Base-by-base conservation (phyloP, 345 rosid species). In the Jatropha curcas region DNA sequence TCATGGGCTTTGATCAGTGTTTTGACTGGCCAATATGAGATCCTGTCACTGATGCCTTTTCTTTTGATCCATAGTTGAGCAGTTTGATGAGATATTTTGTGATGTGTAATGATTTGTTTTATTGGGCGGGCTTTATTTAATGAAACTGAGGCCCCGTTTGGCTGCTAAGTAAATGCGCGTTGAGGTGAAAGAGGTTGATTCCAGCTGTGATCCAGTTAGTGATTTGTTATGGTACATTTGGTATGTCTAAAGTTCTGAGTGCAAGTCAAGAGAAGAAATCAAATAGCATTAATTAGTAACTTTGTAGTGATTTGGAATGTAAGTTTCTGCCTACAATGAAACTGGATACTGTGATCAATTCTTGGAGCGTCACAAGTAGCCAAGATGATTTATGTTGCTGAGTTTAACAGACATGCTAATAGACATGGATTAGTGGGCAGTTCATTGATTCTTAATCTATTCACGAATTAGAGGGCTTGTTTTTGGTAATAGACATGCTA, bases 11-110 rank as follows among this genome's bases (percentile, higher is more conserved):
- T 31, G 7, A 24, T 45, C 70, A 52, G 61, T 78, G 63, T 62
- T 53, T 62, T 66, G 34, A 66, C 4, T 39, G 45, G 48, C 24
- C 53, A 70, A 65, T 43, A 74, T 74, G 74, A 24, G 79, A 77
- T 77, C 71, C 74, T 81, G 53, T 33, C 27, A n/a, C 53, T 60
- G 59, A 31, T 75, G 24, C 22, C 45, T 28, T 67, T 51, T 27
- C 20, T n/a, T 27, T 9, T 70, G 68, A 48, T 73, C 8, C 14
- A 17, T 68, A 57, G 37, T 48, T 67, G 30, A 20, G 67, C 50
- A 4, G 53, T 28, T 48, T 48, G 20, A 14, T n/a, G n/a, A n/a
- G n/a, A 8, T 19, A 12, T 41, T 63, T 63, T 4, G 59, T 30
- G 55, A 27, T 16, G 55, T 41, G 8, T 55, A 5, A 2, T 9